Evolutionary conservation across 192 early-diverging fungal genomes (phyloP).

Genomic region (Linnemannia hyalina): DNA sequence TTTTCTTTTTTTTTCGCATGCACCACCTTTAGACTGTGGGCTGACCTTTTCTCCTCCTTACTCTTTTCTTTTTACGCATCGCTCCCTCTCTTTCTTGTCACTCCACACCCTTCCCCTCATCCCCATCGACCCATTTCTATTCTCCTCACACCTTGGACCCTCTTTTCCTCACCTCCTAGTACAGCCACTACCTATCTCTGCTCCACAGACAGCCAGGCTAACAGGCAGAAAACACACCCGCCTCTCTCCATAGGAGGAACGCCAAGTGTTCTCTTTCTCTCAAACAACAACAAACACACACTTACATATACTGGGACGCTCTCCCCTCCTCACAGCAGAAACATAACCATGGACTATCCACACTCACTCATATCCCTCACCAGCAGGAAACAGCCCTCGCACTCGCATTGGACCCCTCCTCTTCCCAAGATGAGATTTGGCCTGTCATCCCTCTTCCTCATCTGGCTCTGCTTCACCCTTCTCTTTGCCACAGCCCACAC

Average conservation of each 20-base stretch:
- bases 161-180: background rate
- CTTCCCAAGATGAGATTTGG: slow-evolving; percentile 5
- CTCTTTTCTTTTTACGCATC: background rate
- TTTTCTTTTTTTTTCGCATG: background rate
- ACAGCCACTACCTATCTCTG: background rate
- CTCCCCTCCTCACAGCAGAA: background rate
- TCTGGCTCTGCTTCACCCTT: slow-evolving; percentile 52
- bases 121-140: background rate
- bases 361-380: background rate
- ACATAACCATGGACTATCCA: slow-evolving; percentile 13
- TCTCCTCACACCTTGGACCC: background rate
- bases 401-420: background rate
- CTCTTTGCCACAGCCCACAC: slow-evolving; percentile 20
- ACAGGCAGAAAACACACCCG: background rate
- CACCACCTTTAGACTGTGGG: background rate
- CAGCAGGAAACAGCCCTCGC: background rate
- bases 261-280: background rate
- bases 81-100: background rate
- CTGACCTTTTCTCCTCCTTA: background rate
- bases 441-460: slow-evolving; percentile 29
- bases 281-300: background rate
- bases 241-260: background rate
- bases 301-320: background rate
- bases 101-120: background rate
- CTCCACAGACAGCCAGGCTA: background rate